Conservation (phyloP, 805 yeast genomes). For the Hanseniaspora mollemarum region DNA sequence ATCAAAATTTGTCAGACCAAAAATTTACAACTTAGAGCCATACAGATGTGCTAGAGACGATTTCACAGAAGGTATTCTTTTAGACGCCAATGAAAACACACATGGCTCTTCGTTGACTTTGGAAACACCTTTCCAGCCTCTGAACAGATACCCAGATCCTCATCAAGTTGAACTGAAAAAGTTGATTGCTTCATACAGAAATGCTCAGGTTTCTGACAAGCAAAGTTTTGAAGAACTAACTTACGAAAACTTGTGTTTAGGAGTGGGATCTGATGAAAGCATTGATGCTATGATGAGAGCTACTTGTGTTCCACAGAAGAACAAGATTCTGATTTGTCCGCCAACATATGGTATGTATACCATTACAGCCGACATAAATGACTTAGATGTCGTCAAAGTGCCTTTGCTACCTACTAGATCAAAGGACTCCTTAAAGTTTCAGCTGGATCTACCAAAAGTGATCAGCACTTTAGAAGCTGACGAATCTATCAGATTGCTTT, state of each 20-base stretch:
- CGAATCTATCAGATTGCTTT: constrained; percentile 56
- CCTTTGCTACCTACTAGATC: constrained; percentile 37
- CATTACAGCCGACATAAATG: constrained; percentile 82
- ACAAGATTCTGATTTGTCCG: constrained; percentile 75
- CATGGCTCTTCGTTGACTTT: constrained; percentile 66
- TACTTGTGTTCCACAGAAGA: constrained; percentile 68
- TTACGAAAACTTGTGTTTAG: constrained; percentile 70
- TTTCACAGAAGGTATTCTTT: constrained; percentile 70
- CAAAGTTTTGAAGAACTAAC: constrained; percentile 28
- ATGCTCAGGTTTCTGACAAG: constrained; percentile 26
- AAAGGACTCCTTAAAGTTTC: constrained; percentile 46
- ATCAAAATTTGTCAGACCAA: constrained; percentile 58
- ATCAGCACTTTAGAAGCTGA: constrained; percentile 44
- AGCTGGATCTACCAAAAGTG: constrained; percentile 48
- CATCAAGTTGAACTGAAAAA: constrained; percentile 72
- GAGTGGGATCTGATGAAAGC: constrained; percentile 96
- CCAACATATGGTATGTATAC: constrained; percentile 98
- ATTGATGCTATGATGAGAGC: constrained; percentile 82
- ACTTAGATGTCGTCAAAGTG: constrained; percentile 63
- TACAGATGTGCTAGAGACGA: constrained; percentile 96
- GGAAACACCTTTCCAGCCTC: constrained; percentile 42
- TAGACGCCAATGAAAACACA: constrained; percentile 95
- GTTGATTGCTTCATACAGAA: constrained; percentile 61
- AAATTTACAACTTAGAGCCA: constrained; percentile 71
- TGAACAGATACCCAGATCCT: constrained; percentile 94